Evolutionary conservation across 2,329 filamentous ascomycete genomes (phyloP), one percentile per base, ranked within the genome.

Genomic region (Diaporthe sp.): DNA sequence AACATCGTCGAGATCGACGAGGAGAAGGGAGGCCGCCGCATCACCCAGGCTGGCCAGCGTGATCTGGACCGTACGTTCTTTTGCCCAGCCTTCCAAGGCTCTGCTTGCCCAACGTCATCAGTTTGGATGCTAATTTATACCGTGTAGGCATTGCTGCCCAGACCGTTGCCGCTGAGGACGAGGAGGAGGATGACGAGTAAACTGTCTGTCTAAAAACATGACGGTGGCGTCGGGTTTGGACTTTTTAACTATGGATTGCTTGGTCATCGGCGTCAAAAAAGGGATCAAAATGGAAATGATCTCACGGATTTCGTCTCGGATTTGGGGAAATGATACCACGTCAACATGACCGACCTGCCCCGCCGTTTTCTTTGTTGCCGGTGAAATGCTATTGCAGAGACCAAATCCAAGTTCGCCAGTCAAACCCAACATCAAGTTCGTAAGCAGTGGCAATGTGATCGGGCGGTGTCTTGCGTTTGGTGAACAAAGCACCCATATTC

Each of bases 1-100:
- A 96, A 96, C 87, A 96, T 99, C 81, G 90, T 99, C 78, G 97
- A 99, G 93, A 90, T 94, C 84, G 96, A 98, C 83, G 96, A 98
- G 92, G 96, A 98, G 81, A 98, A 98, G 92, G 97, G 97, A 88
- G 97, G 97, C 84, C 94, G 97, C 85, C 93, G 97, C 87, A 98
- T 99, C 89, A 98, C 97, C 83, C 95, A 98, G 91, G 92, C 92
- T 84, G 97, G 97, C 85, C 96, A 98, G 92, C 94, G 97, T 91
- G 97, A 99, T 94, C 92, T 99, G 91, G 97, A 98, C 91, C 96
- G 92, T 89, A 84, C 76, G 86, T 85, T 44, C 15, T 27, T 6
- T 0, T 63, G 10, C 58, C 42, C 19, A 32, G 17, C 10, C 6
- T 10, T 42, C 12, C 19, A 13, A 25, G 17, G n/a, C 35, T 8